Base-by-base conservation (phyloP, 2,329 filamentous ascomycete genomes). In the Hypoxylon sp. region DNA sequence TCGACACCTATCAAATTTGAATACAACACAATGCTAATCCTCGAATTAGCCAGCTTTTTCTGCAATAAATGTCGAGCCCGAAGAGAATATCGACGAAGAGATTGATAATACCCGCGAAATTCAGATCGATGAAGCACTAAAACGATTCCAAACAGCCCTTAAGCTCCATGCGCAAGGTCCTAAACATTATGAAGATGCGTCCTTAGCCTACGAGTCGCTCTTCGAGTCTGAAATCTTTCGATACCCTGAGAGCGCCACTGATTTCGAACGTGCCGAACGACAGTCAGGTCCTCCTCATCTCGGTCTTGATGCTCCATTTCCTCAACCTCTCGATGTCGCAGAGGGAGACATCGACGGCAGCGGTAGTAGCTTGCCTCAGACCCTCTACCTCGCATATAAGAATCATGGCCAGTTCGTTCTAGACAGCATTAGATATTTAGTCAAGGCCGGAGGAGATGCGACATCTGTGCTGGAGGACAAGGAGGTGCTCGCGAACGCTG, bases 91-190 rank as follows among this genome's bases (percentile, higher is more conserved):
- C 71, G 94, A 97, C 78, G 93, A 97, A 75, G 94, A 98, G 81
- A 85, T 97, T 76, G 96, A 99, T 79, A 94, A 96, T 75, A 97
- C 94, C 35, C 96, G 95, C 79, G 95, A 98, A 80, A 90, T 99
- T 57, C 94, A 92, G 85, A 95, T 98, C 76, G 96, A 99, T 76
- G 96, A 99, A 82, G 94, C 96, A 52, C 84, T 99, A 69, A 98
- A 98, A 81, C 88, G 95, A 37, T 99, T 98, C 78, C 94, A 98
- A 77, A 91, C 87, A 74, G 96, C 96, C 51, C 83, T 99, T 64
- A 97, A 95, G 79, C 89, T 94, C 72, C 96, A 99, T 78, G 91
- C 95, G 1, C 94, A 97, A 81, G 94, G 96, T 1, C 90, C 92
- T 0, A 83, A 83, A 17, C 92, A 90, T 59, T 96, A 93, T 78